These are phyloP conservation scores for Euphorbia lathyris DNA, from an alignment of 345 rosid species.

Conservation along the genomic window DNA sequence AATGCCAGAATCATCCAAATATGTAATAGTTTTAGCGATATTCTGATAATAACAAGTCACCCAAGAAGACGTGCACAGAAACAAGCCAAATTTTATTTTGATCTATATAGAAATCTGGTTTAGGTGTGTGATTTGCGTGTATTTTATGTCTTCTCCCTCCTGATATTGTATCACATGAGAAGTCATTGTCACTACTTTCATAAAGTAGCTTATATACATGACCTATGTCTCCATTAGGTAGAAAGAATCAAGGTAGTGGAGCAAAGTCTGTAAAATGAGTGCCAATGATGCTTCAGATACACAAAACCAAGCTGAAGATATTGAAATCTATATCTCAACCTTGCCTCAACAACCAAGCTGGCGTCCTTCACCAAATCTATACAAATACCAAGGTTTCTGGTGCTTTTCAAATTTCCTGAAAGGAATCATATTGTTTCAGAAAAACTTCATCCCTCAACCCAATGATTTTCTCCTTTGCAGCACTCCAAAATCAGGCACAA, in stretches of 20 bases:
- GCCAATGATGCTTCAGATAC: neutral
- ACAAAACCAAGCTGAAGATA: neutral
- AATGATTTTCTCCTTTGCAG: neutral
- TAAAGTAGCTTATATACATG: too few species aligned
- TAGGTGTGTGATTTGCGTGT: too few species aligned
- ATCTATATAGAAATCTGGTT: too few species aligned
- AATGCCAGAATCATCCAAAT: too few species aligned
- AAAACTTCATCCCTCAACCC: conserved; percentile 11
- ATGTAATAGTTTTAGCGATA: too few species aligned
- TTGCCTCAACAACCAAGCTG: neutral
- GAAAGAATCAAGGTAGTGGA: neutral
- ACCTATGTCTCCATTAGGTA: too few species aligned
- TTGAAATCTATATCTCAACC: neutral
- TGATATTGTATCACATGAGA: too few species aligned
- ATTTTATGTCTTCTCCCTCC: too few species aligned
- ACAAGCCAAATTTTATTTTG: too few species aligned
- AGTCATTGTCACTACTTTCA: too few species aligned
- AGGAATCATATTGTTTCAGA: neutral
- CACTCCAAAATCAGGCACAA: conserved; percentile 20
- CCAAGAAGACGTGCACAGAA: too few species aligned
- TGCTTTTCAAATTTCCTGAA: neutral
- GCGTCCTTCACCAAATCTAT: neutral
- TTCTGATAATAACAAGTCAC: too few species aligned
- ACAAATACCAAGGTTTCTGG: conserved; percentile 11
- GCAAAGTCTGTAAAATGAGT: neutral